A percentile compares a stretch with the other conserved stretches of the same genome.
Conservation (phyloP, 176 grass and related monocot species). For the Poa pratensis region DNA sequence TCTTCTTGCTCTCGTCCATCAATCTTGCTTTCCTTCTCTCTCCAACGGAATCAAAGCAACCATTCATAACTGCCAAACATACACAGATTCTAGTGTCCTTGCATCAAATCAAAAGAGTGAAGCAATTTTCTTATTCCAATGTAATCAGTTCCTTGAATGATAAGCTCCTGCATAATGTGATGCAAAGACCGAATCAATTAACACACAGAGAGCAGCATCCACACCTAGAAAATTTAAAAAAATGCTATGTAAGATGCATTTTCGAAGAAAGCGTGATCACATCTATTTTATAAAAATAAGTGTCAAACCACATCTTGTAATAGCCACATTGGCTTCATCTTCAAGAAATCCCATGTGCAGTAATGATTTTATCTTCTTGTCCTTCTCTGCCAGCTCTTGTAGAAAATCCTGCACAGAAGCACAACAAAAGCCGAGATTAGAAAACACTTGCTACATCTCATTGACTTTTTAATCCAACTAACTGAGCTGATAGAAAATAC, state of each 20-base stretch:
- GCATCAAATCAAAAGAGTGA: slow-evolving; percentile 4
- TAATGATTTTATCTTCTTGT: slow-evolving; percentile 57
- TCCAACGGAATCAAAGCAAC: slow-evolving; percentile 18
- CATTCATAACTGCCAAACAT: slow-evolving; percentile 29
- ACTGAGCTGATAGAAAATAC: not conserved
- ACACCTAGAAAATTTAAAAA: slow-evolving; percentile 53
- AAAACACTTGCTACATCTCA: slow-evolving; percentile 24
- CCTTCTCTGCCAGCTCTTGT: slow-evolving; percentile 56
- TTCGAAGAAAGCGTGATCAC: not conserved
- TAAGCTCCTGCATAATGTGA: slow-evolving; percentile 51
- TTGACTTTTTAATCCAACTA: slow-evolving; percentile 2
- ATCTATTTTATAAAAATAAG: slow-evolving; percentile 28
- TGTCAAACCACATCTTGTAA: slow-evolving; percentile 80
- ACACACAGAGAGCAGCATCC: slow-evolving; percentile 56
- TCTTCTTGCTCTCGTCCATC: slow-evolving; percentile 32
- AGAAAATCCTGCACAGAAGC: slow-evolving; percentile 63
- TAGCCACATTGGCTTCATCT: slow-evolving; percentile 39
- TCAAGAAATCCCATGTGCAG: slow-evolving; percentile 73
- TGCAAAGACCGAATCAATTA: slow-evolving; percentile 76
- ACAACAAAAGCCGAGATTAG: not conserved
- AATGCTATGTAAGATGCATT: slow-evolving; percentile 1
- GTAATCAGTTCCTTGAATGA: slow-evolving; percentile 22
- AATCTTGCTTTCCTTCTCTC: slow-evolving; percentile 31
- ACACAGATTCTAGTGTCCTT: slow-evolving; percentile 23
- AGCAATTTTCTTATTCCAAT: slow-evolving; percentile 17